phyloP scores from a whole-genome alignment of 768 basidiomycete genomes.

The Gymnopilus junonius region DNA sequence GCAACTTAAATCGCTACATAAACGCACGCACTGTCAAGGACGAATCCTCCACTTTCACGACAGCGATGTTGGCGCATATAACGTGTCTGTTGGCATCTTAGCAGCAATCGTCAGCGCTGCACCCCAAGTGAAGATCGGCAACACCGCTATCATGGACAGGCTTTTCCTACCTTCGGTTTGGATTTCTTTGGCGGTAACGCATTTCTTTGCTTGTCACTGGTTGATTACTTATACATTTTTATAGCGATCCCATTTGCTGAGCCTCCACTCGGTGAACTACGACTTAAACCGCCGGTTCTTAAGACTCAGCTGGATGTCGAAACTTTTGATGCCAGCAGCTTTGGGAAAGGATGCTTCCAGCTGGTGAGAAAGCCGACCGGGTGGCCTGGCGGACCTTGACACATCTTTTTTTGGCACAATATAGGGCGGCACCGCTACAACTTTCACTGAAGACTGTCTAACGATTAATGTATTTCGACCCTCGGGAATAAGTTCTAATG shows the following conservation, averaged over 20 bases:
- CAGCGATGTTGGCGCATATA: conserved; percentile 7
- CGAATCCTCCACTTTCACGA: background rate
- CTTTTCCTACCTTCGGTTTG: conserved; percentile 36
- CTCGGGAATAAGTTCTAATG: conserved; percentile 30
- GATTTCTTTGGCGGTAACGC: conserved; percentile 52
- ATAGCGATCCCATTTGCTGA: conserved; percentile 59
- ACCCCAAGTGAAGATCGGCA: conserved; percentile 42
- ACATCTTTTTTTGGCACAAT: conserved; percentile 7
- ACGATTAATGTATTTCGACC: conserved; percentile 64
- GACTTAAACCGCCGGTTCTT: conserved; percentile 49
- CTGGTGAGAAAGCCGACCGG: conserved; percentile 31
- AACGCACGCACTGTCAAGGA: background rate
- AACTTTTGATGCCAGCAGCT: conserved; percentile 49
- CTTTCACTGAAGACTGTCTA: conserved; percentile 60
- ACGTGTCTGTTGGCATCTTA: conserved; percentile 6
- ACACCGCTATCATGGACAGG: conserved; percentile 42
- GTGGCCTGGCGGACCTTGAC: background rate
- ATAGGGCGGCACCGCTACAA: conserved; percentile 36
- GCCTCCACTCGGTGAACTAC: conserved; percentile 51
- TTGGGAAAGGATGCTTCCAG: conserved; percentile 55
- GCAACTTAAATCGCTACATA: background rate
- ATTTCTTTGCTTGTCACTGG: background rate
- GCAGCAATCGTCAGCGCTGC: conserved; percentile 19
- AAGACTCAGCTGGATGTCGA: conserved; percentile 39
- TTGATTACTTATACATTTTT: background rate